Evolutionary conservation across 306 rosid genomes (phyloP), one percentile per base, ranked within the genome.

Genomic region (Boehmeria nivea): DNA sequence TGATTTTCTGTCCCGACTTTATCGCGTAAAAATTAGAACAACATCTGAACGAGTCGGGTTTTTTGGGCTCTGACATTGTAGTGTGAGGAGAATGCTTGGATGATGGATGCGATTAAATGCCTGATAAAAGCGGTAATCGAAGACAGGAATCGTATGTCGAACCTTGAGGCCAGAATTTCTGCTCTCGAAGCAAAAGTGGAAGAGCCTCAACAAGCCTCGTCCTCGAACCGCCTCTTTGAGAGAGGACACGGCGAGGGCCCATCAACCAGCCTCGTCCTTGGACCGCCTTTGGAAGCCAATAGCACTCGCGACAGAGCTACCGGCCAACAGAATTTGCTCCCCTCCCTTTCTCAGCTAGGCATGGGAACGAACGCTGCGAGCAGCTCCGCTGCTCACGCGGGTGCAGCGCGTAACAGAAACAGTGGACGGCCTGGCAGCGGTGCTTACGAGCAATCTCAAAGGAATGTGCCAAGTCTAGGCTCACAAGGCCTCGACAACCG

Each of bases 41-140:
- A 42, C 38, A 45, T 54, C 25, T 61, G 42, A 74, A 43, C 23
- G 6, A 50, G 24, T 33, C 24, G 20, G 0, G n/a, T n/a, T 25
- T 58, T 62, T 53, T 25, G 58, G 44, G 54, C 54, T 62, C 31
- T 36, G 73, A 45, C 53, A 54, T 68, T 70, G 60, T 71, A 81
- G 94, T 63, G 68, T 28, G 66, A 43, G 19, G 82, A 78, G 60
- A 81, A 85, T 63, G 76, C 19, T 60, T 67, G 66, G 57, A 68
- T 76, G 13, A 51, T 80, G 83, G 54, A 61, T 66, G 45, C 22
- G 51, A 33, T 78, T 40, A 36, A 49, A 57, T 61, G 60, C 54
- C 63, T 81, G 81, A 80, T 66, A 61, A 73, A 57, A 44, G 88
- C 78, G 67, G 47, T 73, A 56, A 43, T 50, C 3, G 78, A 76